Evolutionary conservation across 305 asterid genomes (phyloP).

Genomic region (Striga hermonthica): DNA sequence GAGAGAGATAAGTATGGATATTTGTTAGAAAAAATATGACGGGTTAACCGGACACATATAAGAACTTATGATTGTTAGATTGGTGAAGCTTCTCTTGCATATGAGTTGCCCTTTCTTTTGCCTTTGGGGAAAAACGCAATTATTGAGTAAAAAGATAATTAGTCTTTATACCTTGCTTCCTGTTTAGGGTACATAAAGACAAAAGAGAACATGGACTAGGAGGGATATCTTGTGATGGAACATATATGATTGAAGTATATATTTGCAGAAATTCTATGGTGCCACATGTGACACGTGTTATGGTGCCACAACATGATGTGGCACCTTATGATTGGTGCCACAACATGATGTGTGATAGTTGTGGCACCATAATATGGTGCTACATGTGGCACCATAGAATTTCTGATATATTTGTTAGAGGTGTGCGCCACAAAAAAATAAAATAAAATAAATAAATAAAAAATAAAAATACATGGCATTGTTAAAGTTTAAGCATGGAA

Average conservation of each 20-base stretch:
- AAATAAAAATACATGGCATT: no score
- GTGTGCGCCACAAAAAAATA: constrained; percentile 24
- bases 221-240: constrained; percentile 32
- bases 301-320: no score
- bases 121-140: constrained; percentile 16
- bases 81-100: neutral
- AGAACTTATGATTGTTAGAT: neutral
- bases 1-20: no score
- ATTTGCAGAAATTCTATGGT: no score
- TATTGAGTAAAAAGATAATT: constrained; percentile 27
- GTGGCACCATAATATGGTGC: no score
- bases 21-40: no score
- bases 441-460: neutral
- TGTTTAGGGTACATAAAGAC: constrained; percentile 36
- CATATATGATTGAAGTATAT: constrained; percentile 30
- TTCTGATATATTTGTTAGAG: constrained; percentile 18
- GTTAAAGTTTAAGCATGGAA: constrained; percentile 32
- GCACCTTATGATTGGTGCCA: no score
- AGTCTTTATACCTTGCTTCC: constrained; percentile 48
- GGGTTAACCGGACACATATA: neutral
- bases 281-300: no score
- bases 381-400: no score
- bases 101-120: neutral
- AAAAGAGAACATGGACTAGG: constrained; percentile 33
- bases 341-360: no score